Conservation (phyloP, 345 rosid genomes). For the Triadica sebifera region DNA sequence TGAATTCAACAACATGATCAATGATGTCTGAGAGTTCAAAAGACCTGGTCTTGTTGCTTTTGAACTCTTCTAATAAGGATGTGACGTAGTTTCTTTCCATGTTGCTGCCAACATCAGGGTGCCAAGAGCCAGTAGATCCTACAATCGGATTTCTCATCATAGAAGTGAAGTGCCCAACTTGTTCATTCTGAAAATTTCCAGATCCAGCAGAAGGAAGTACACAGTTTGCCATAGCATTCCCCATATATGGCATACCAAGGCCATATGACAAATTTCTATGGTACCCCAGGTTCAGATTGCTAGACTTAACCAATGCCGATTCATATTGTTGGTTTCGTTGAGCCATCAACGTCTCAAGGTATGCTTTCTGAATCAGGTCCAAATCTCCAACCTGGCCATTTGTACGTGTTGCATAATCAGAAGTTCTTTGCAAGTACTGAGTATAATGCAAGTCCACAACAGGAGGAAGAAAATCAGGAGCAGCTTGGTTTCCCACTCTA, state of each 20-base stretch:
- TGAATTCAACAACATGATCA: slow-evolving; percentile 84
- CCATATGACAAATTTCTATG: slow-evolving; percentile 55
- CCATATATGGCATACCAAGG: slow-evolving; percentile 43
- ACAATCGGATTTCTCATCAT: slow-evolving; percentile 55
- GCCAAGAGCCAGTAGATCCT: slow-evolving; percentile 54
- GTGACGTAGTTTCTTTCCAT: slow-evolving; percentile 45
- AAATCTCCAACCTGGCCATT: slow-evolving; percentile 45
- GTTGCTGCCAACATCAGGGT: slow-evolving; percentile 49
- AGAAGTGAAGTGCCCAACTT: slow-evolving; percentile 47
- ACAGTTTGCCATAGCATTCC: slow-evolving; percentile 45
- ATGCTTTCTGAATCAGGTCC: slow-evolving; percentile 49
- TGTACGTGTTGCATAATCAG: slow-evolving; percentile 34
- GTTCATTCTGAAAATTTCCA: slow-evolving; percentile 58
- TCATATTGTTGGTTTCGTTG: slow-evolving; percentile 68
- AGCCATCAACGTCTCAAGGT: slow-evolving; percentile 62
- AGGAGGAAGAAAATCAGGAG: slow-evolving; percentile 47
- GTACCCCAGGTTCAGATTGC: slow-evolving; percentile 45
- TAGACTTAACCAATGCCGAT: slow-evolving; percentile 44
- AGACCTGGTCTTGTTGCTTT: slow-evolving; percentile 70
- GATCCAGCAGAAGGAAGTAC: slow-evolving; percentile 50
- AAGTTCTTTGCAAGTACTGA: slow-evolving; percentile 51
- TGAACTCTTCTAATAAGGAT: slow-evolving; percentile 79
- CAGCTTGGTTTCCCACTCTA: slow-evolving; percentile 47
- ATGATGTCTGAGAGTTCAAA: slow-evolving; percentile 71
- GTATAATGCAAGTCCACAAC: slow-evolving; percentile 44